phyloP scores from a whole-genome alignment of 176 grass and related monocot species.

The Saccharum officinarum region DNA sequence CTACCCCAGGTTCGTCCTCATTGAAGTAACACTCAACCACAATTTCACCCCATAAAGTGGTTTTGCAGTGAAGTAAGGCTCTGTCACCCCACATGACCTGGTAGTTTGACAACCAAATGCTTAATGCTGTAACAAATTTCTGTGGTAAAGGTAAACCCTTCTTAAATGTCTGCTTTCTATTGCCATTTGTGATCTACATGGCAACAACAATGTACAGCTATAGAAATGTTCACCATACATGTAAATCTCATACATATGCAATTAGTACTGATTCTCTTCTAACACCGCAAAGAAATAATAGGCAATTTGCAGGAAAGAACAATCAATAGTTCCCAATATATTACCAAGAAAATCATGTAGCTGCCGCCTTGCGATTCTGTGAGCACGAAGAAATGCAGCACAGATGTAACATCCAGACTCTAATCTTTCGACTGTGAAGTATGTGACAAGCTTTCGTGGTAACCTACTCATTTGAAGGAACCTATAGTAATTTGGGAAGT shows the following conservation, averaged over 20 bases:
- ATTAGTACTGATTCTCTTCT: background rate
- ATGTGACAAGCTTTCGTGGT: conserved; percentile 74
- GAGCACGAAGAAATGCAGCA: conserved; percentile 89
- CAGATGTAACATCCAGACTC: conserved; percentile 85
- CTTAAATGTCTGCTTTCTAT: background rate
- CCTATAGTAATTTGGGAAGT: conserved; percentile 76
- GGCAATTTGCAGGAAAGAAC: conserved; percentile 16
- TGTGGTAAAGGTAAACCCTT: background rate
- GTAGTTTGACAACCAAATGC: background rate
- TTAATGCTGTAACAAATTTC: background rate
- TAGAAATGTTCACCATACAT: background rate
- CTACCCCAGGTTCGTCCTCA: background rate
- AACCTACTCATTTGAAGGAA: conserved; percentile 86
- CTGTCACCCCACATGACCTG: background rate
- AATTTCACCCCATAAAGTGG: background rate
- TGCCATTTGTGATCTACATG: conserved; percentile 1
- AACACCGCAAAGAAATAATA: background rate
- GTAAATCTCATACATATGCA: background rate
- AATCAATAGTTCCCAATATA: conserved; percentile 22
- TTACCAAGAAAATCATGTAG: conserved; percentile 93
- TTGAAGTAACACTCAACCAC: background rate
- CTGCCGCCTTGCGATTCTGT: conserved; percentile 77
- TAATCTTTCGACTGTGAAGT: conserved; percentile 86
- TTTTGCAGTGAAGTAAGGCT: background rate
- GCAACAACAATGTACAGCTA: background rate